These are phyloP conservation scores for Pseudogymnoascus sp. DNA, from an alignment of 2,329 filamentous ascomycete genomes.

Conservation along the genomic window DNA sequence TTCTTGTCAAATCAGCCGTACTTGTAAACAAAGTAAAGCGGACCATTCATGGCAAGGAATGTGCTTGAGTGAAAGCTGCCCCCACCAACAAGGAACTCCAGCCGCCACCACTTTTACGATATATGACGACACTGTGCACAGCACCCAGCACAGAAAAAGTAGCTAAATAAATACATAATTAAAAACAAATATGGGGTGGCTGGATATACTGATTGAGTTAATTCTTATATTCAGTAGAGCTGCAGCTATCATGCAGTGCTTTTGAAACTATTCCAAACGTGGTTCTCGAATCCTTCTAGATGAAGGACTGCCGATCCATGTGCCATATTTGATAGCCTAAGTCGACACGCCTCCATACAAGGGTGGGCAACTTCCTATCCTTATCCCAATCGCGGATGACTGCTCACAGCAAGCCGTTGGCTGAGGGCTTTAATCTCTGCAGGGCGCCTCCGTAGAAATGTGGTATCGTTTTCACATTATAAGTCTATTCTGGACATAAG, in stretches of 20 bases:
- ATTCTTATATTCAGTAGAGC: not conserved
- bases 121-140: not conserved
- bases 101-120: constrained; percentile 6
- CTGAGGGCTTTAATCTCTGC: not conserved
- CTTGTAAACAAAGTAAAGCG: constrained; percentile 1
- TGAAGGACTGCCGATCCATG: not conserved
- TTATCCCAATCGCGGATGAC: not conserved
- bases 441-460: not conserved
- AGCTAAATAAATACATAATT: not conserved
- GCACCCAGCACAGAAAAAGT: not conserved
- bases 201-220: not conserved
- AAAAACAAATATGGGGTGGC: not conserved
- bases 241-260: not conserved
- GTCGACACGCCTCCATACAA: not conserved
- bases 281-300: not conserved
- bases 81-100: constrained; percentile 3
- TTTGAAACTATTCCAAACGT: not conserved
- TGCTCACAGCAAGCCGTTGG: not conserved
- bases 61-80: not conserved
- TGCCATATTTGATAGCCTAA: not conserved
- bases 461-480: not conserved
- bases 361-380: not conserved
- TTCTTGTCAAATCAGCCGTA: not conserved
- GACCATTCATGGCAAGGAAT: constrained; percentile 6
- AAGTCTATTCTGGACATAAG: not conserved